A percentile compares a stretch with the other conserved stretches of the same genome.
Evolutionary conservation across 768 basidiomycete genomes (phyloP).

Genomic region (Tubosaeta brunneosetosa): DNA sequence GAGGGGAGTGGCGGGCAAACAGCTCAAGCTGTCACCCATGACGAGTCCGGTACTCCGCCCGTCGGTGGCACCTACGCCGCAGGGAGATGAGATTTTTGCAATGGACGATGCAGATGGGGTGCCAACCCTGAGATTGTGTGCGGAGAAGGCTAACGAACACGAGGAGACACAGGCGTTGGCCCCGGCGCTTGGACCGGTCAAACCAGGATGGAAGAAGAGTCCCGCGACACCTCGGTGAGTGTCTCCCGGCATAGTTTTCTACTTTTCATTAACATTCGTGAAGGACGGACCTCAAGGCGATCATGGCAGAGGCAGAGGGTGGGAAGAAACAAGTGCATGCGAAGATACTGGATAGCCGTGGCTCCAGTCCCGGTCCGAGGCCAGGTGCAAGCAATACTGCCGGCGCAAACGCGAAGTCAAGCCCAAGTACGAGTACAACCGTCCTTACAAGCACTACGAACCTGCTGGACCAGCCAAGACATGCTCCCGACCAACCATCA

Average conservation of each 20-base stretch:
- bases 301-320: conserved; percentile 76
- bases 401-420: background rate
- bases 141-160: conserved; percentile 4
- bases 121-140: conserved; percentile 22
- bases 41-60: conserved; percentile 25
- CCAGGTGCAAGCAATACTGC: background rate
- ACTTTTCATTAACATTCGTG: background rate
- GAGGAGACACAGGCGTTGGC: background rate
- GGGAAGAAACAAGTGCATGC: conserved; percentile 15
- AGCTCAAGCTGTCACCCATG: conserved; percentile 1
- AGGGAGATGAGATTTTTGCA: conserved; percentile 66
- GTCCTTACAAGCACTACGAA: background rate
- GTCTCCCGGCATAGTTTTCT: conserved; percentile 5
- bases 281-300: conserved; percentile 77
- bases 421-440: background rate
- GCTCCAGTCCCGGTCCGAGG: background rate
- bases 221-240: conserved; percentile 49
- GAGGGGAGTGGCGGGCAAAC: conserved; percentile 5
- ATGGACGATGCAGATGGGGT: conserved; percentile 74
- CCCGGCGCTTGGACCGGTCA: background rate
- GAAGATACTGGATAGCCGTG: background rate
- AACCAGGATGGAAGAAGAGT: conserved; percentile 45
- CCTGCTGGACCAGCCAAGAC: conserved; percentile 1
- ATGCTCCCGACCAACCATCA: background rate
- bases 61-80: conserved; percentile 4